Base-by-base conservation (phyloP, 176 grass and related monocot species). In the Carex scoparia region DNA sequence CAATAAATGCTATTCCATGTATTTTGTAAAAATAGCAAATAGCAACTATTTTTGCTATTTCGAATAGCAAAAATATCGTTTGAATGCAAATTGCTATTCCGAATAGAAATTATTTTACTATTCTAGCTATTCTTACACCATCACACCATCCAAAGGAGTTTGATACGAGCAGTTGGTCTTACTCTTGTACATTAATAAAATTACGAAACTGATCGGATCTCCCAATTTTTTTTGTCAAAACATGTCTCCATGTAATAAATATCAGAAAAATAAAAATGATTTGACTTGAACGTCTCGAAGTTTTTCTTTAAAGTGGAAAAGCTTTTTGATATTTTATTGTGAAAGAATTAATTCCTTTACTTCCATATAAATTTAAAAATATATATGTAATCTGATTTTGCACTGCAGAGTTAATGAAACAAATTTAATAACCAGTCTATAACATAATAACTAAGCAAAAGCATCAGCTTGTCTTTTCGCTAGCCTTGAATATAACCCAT, bases 401-500 rank as follows among this genome's bases (percentile, higher is more conserved):
- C 38, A 15, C 10, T 30, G 19, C 16, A 82, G 57, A 77, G 67
- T 82, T 46, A 67, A 65, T 48, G 37, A 65, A 82, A 38, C 55
- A 32, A 42, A 66, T 72, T 48, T 13, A 65, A 67, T 56, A 40
- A 61, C 31, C 30, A 67, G 42, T 67, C 69, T 2, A 14, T 81
- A 46, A 35, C 31, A 51, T 6, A 10, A 84, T 19, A 31, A 68
- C 81, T 89, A 89, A 4, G 87, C 61, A 63, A 95, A 91, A 32
- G 90, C 70, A 56, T 94, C 91, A 46, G 91, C 88, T 85, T 95
- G 96, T 70, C 91, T 84, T 88, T 73, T 92, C 10, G 84, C 91
- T 88, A 99, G 69, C 87, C 92, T 94, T 85, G 96, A 94, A 86
- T 95, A 99, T 69, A 99, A 87, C 28, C 96, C 96, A 81, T 90